Conservation (phyloP, 345 rosid species). For the Iberis pinnata region DNA sequence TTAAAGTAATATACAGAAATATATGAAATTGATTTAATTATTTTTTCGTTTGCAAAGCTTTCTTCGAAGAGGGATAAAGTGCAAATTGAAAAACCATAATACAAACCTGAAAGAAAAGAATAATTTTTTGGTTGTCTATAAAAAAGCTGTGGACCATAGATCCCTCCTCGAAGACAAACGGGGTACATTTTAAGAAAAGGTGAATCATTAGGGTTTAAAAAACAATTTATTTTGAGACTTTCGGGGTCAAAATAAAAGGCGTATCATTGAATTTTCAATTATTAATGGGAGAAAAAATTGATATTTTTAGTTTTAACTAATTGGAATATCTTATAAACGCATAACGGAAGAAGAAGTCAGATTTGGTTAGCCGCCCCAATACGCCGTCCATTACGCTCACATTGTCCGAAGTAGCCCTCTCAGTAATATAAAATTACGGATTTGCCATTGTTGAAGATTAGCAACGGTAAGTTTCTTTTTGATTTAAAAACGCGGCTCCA, state of each 20-base stretch:
- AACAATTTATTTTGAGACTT: slow-evolving; percentile 37
- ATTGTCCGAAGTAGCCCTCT: slow-evolving; percentile 20
- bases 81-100: slow-evolving; percentile 14
- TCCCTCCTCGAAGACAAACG: slow-evolving; percentile 28
- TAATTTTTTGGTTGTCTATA: neutral
- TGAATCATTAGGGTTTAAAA: slow-evolving; percentile 30
- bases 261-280: slow-evolving; percentile 19
- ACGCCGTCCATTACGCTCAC: neutral
- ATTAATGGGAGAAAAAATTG: neutral
- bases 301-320: neutral
- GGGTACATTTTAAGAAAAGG: slow-evolving; percentile 21
- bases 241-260: slow-evolving; percentile 38
- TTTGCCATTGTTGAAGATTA: neutral
- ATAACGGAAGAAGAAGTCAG: slow-evolving; percentile 20
- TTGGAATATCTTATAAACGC: slow-evolving; percentile 20
- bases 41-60: slow-evolving; percentile 15
- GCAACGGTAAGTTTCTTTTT: slow-evolving; percentile 14
- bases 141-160: slow-evolving; percentile 16
- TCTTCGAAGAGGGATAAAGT: slow-evolving; percentile 54
- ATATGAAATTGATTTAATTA: neutral
- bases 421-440: neutral
- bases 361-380: slow-evolving; percentile 23
- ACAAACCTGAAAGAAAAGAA: slow-evolving; percentile 20
- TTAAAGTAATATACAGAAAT: neutral
- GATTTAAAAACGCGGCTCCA: slow-evolving; percentile 16